Conservation (phyloP, 192 early-diverging fungal species). For the Glomus cerebriforme region DNA sequence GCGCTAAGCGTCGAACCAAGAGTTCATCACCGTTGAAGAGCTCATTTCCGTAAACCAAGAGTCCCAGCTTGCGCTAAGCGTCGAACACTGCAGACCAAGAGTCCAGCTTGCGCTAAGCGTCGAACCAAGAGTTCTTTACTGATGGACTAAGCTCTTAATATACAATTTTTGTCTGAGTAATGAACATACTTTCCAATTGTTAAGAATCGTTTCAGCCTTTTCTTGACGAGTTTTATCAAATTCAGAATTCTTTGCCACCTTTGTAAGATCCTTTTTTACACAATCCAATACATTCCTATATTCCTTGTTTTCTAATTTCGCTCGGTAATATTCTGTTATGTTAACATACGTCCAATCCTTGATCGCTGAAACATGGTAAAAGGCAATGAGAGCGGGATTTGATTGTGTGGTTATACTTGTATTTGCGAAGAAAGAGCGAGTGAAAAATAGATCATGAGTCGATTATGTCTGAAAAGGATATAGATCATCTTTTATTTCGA, state of each 20-base stretch:
- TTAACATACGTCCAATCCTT: constrained; percentile 6
- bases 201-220: constrained; percentile 17
- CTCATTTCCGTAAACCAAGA: neutral
- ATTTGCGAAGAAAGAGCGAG: neutral
- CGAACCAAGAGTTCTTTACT: constrained; percentile 8
- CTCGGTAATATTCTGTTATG: constrained; percentile 7
- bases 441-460: constrained; percentile 9
- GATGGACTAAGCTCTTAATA: constrained; percentile 9
- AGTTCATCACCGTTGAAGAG: neutral
- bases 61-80: constrained; percentile 31
- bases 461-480: neutral
- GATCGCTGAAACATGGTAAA: constrained; percentile 11
- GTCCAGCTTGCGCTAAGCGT: constrained; percentile 6
- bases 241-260: neutral
- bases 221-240: constrained; percentile 4
- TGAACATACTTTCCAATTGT: constrained; percentile 19
- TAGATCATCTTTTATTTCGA: neutral
- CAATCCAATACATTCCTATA: constrained; percentile 7
- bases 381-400: neutral
- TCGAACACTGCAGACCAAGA: constrained; percentile 30
- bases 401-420: neutral
- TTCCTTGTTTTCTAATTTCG: neutral
- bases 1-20: neutral
- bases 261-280: constrained; percentile 26
- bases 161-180: neutral